Base-by-base conservation (phyloP, 305 asterid species). In the Salvia sclarea region DNA sequence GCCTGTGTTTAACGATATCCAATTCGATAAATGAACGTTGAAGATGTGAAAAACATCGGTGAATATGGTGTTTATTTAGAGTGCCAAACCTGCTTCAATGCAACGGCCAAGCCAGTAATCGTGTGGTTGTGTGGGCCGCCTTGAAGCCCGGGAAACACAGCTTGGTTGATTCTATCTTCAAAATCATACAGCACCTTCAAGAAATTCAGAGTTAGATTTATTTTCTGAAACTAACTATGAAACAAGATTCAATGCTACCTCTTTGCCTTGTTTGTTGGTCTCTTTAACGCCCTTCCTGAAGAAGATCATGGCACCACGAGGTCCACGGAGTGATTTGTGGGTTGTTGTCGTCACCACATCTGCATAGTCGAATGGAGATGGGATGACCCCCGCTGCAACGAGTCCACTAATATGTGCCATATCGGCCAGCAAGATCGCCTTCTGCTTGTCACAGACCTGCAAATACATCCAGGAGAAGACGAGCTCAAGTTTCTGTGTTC, bases 51-150 rank as follows among this genome's bases (percentile, higher is more conserved):
- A 52, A 16, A 33, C 38, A 33, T 33, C 38, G 4, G 31, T 25
- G 3, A 25, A 25, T 25, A 25, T 25, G 31, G 31, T 25, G 4
- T 4, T 25, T 14, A 40, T 25, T 40, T 20, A n/a, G 48, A 30
- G 62, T 43, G 37, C 40, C 75, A 14, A 52, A 92, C 98, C 95
- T 92, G 97, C 72, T 92, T 92, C 69, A 92, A 62, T 16, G 98
- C 98, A 66, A 90, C 97, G 31, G 98, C 98, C 81, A 92, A 75
- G 49, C 96, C 98, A 25, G 96, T 81, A 61, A 90, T 92, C 12
- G 98, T 92, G 86, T 92, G 98, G 73, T 92, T 89, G 84, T 92
- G 98, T 49, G 96, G 96, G 18, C 96, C 97, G 20, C 98, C 98
- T 82, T 92, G 98, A 76, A 92, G 96, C 69, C 98, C 98, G 22